Base-by-base conservation (phyloP, 176 grass and related monocot species). In the Panicum miliaceum region DNA sequence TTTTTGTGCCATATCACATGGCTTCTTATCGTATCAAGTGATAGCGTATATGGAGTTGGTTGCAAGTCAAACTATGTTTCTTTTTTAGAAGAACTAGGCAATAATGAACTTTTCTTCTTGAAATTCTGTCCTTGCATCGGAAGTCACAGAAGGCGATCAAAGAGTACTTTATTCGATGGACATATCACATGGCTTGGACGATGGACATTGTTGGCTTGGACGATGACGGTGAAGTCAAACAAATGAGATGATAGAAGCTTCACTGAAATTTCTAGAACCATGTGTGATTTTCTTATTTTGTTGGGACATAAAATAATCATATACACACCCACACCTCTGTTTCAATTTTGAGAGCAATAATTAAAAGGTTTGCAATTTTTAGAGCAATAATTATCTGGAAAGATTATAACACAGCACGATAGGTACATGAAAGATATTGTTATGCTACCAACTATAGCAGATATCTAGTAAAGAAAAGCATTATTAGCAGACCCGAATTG, bases 1-100 rank as follows among this genome's bases (percentile, higher is more conserved):
- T 15, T 59, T 9, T 6, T 3, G 4, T 20, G 47, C 36, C 40
- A 3, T 84, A 81, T 81, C 71, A 27, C 25, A 62, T 60, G 32
- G 20, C 35, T 54, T 81, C 60, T 57, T 84, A 74, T 77, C 77
- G 7, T 63, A 84, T 84, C 47, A 73, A 35, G 13, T 58, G 81
- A 84, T 84, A 79, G 37, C 66, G 79, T 79, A 29, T 75, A 81
- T 81, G 37, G 19, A 14, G 47, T 65, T 35, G 23, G 36, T 74
- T 54, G 42, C 35, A 46, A 87, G 85, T 81, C 70, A 81, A 84
- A 32, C 15, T 16, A 64, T 2, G 13, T 7, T 41, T 71, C 20
- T 51, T 78, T 51, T 78, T 79, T 54, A 38, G 0, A 81, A 74
- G 68, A 81, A 45, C 16, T 22, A 18, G 37, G 20, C 35, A 41